phyloP scores from a whole-genome alignment of 164 flowering plant species.

The Liquidambar formosana region DNA sequence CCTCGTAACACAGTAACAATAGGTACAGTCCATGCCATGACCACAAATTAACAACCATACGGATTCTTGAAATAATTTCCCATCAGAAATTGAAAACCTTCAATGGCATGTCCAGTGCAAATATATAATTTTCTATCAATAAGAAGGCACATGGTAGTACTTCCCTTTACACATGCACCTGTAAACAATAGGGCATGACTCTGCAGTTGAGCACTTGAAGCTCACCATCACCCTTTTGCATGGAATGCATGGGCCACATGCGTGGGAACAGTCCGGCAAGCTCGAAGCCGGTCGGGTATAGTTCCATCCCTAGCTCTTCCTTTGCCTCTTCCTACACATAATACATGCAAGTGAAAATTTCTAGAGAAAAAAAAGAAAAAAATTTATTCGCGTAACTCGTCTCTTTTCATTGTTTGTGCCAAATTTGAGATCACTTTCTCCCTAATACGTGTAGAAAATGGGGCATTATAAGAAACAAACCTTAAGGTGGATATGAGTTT shows the following conservation, averaged over 20 bases:
- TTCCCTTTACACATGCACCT: constrained; percentile 73
- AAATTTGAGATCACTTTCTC: too few species aligned
- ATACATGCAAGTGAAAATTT: not conserved
- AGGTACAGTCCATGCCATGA: too few species aligned
- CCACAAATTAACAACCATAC: too few species aligned
- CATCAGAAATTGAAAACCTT: too few species aligned
- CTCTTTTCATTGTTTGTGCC: not conserved
- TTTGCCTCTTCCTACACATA: constrained; percentile 26
- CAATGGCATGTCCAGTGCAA: too few species aligned
- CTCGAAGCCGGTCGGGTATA: constrained; percentile 71
- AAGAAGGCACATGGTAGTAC: constrained; percentile 65
- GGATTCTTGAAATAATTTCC: too few species aligned
- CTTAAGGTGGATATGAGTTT: constrained; percentile 6
- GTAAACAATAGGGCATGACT: constrained; percentile 82
- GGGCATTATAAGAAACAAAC: constrained; percentile 11
- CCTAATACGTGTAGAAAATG: not conserved
- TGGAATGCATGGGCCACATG: constrained; percentile 80
- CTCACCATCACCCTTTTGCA: constrained; percentile 88
- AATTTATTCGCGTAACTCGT: too few species aligned
- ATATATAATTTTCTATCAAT: too few species aligned
- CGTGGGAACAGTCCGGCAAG: constrained; percentile 81
- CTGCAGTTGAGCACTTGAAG: constrained; percentile 62
- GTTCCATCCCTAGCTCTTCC: constrained; percentile 39
- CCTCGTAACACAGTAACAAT: too few species aligned
- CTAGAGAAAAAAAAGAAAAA: too few species aligned